phyloP scores from a whole-genome alignment of 2,329 filamentous ascomycete genomes.

The Hypoxylon sp. region DNA sequence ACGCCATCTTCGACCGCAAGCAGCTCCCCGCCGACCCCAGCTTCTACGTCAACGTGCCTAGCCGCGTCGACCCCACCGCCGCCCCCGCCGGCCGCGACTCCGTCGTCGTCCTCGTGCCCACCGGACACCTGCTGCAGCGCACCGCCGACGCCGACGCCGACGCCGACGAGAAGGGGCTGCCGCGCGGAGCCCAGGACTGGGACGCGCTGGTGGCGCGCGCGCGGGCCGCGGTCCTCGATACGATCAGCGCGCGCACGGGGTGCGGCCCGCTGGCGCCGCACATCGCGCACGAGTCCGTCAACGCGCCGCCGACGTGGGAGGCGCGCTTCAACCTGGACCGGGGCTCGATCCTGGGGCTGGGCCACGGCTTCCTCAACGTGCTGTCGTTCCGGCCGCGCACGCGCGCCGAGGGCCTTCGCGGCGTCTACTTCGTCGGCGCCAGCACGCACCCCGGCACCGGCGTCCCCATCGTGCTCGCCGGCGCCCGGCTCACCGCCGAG shows the following conservation, averaged over 20 bases:
- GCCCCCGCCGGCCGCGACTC: conserved; percentile 71
- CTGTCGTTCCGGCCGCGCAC: conserved; percentile 71
- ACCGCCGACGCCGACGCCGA: conserved; percentile 33
- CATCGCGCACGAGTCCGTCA: conserved; percentile 69
- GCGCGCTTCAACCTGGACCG: conserved; percentile 76
- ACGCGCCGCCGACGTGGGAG: conserved; percentile 72
- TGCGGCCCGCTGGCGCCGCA: conserved; percentile 55
- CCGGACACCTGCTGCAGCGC: conserved; percentile 69
- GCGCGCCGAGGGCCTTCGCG: conserved; percentile 56
- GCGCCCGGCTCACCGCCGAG: conserved; percentile 65
- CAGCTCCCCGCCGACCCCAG: conserved; percentile 71
- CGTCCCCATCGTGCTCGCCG: conserved; percentile 76
- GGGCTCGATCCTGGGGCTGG: conserved; percentile 75
- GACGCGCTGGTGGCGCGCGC: conserved; percentile 64
- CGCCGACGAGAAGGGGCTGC: no score
- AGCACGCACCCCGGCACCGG: conserved; percentile 80
- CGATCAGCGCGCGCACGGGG: conserved; percentile 67
- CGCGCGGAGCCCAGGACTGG: conserved; percentile 63
- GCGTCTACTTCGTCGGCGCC: conserved; percentile 76
- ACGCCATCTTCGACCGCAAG: conserved; percentile 76
- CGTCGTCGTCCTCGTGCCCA: conserved; percentile 74
- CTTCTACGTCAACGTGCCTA: conserved; percentile 82
- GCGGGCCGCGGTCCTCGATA: conserved; percentile 66
- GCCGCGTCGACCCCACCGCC: conserved; percentile 71
- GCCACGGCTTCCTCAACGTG: conserved; percentile 78